Conservation (phyloP, 1,284 basidiomycete genomes). For the Agroathelia rolfsii region DNA sequence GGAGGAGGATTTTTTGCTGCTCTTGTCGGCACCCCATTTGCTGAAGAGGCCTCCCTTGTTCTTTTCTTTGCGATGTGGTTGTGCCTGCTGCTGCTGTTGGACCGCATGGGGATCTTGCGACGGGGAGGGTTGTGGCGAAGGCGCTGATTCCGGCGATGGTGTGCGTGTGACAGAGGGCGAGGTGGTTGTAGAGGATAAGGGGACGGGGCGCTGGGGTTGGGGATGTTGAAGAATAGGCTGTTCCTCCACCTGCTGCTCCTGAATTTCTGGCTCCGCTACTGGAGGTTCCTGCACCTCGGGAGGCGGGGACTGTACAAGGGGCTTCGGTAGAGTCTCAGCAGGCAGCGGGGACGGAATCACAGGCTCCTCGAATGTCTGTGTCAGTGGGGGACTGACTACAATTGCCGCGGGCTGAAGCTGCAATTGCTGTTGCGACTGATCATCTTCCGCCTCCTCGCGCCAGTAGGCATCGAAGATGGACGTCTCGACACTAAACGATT, state of each 20-base stretch:
- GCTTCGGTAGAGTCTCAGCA: too few relatives aligned
- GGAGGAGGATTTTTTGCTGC: slow-evolving; percentile 37
- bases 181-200: slow-evolving; percentile 27
- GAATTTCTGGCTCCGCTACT: too few relatives aligned
- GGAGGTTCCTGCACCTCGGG: too few relatives aligned
- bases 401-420: too few relatives aligned
- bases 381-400: too few relatives aligned
- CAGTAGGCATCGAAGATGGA: slow-evolving; percentile 78
- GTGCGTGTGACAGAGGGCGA: slow-evolving; percentile 31
- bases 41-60: slow-evolving; percentile 69
- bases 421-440: slow-evolving; percentile 27
- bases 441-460: slow-evolving; percentile 43
- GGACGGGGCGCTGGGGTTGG: slow-evolving; percentile 34
- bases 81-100: slow-evolving; percentile 20
- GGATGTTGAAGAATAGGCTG: slow-evolving; percentile 52
- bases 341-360: slow-evolving; percentile 22
- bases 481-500: slow-evolving; percentile 69
- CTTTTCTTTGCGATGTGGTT: slow-evolving; percentile 54
- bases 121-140: slow-evolving; percentile 13
- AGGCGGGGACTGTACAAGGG: too few relatives aligned
- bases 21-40: slow-evolving; percentile 62
- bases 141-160: slow-evolving; percentile 29
- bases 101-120: too few relatives aligned
- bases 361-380: slow-evolving; percentile 19
- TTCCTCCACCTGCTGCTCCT: too few relatives aligned